These are phyloP conservation scores for Dendrostoma leiphaemia DNA, from an alignment of 2,329 filamentous ascomycete genomes.

Conservation along the genomic window DNA sequence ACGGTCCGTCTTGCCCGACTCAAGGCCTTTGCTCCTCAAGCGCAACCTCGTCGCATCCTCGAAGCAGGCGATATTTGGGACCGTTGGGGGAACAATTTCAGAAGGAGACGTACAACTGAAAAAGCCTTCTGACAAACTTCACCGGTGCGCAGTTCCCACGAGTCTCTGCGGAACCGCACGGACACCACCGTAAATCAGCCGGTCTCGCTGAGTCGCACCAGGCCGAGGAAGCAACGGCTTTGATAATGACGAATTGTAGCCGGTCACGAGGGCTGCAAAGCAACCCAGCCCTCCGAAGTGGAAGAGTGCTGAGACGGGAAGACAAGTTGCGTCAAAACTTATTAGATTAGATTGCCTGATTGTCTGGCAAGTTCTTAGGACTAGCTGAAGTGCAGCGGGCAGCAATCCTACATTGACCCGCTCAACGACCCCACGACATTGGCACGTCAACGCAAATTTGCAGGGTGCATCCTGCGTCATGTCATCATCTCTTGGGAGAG, in stretches of 20 bases:
- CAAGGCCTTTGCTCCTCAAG: background rate
- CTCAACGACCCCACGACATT: too few species aligned
- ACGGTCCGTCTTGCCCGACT: background rate
- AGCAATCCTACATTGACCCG: too few species aligned
- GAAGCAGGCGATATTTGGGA: too few species aligned
- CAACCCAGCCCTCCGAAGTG: background rate
- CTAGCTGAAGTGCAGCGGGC: background rate
- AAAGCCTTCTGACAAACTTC: too few species aligned
- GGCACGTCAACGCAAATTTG: too few species aligned
- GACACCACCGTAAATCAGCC: background rate
- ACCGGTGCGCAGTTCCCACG: background rate
- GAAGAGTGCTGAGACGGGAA: background rate
- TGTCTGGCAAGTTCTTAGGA: background rate
- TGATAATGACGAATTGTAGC: conserved; percentile 13
- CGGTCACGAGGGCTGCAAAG: conserved; percentile 7
- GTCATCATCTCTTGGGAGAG: too few species aligned
- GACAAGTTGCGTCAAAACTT: background rate
- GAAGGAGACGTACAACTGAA: too few species aligned
- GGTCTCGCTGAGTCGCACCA: background rate
- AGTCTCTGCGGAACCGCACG: background rate
- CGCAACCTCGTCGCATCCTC: too few species aligned
- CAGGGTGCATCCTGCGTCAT: too few species aligned
- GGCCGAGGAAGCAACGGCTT: background rate
- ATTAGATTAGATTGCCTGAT: too few species aligned
- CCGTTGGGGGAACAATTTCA: too few species aligned